Base-by-base conservation (phyloP, 371 early-diverging fungal species). In the Parasitella parasitica region DNA sequence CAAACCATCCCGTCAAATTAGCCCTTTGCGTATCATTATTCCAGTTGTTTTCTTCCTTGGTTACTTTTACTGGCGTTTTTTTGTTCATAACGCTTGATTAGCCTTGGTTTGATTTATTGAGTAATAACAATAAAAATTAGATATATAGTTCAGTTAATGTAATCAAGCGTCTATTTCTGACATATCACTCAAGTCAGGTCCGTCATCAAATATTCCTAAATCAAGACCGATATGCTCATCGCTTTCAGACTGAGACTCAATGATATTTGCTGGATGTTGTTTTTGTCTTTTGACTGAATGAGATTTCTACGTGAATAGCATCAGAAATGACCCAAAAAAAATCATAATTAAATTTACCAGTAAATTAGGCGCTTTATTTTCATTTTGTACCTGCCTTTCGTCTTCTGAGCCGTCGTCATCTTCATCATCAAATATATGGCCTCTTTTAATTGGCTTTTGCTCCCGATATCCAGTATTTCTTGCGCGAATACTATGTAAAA, bases 121-220 rank as follows among this genome's bases (percentile, higher is more conserved):
- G 8, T 28, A 50, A 50, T 18, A 51, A 30, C n/a, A n/a, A n/a
- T n/a, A 51, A 53, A 22, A 46, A 9, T 46, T 46, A 46, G 46
- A 46, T 46, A 32, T 32, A 27, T 24, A 49, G 27, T n/a, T n/a
- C n/a, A n/a, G n/a, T 22, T 32, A 32, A 32, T 36, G 22, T 7
- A 48, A 28, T 60, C 38, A 66, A 49, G 48, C 26, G 56, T 72
- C 76, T 22, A 70, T 61, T 32, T 73, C 77, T 50, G 79, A 78
- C 64, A 78, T 66, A n/a, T 80, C 80, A 50, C 80, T 80, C 13
- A 80, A 62, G 41, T 80, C 80, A 22, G 80, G 77, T 24, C 80
- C 80, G 66, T 80, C 80, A 41, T 80, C 80, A 67, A 80, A 80
- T 27, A 80, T 75, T 20, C 71, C 73, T 24, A 72, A 56, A 51